phyloP scores from a whole-genome alignment of 1,284 basidiomycete species.

The Pterula multifida region DNA sequence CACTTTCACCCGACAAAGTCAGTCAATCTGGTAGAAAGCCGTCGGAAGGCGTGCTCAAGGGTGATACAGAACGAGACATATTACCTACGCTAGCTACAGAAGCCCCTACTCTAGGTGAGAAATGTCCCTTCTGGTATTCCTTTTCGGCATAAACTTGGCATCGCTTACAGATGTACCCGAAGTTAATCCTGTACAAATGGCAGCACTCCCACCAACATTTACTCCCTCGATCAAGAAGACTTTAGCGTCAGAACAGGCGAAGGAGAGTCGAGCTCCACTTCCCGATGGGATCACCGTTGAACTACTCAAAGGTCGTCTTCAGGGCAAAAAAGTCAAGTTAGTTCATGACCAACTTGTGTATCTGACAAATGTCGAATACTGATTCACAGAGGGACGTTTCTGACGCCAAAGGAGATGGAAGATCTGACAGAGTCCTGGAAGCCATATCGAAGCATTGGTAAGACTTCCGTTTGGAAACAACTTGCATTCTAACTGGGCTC shows the following conservation, averaged over 20 bases:
- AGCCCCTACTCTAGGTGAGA: not conserved
- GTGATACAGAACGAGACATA: constrained; percentile 10
- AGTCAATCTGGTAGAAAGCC: constrained; percentile 4
- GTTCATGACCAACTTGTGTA: too few species aligned
- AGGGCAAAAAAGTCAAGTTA: constrained; percentile 72
- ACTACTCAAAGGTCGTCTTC: constrained; percentile 51
- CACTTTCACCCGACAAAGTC: constrained; percentile 44
- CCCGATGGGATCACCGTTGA: constrained; percentile 52
- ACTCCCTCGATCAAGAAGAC: constrained; percentile 56
- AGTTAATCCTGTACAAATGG: constrained; percentile 15
- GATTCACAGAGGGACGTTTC: constrained; percentile 50
- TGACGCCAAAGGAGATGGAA: constrained; percentile 78
- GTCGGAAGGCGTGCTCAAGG: constrained; percentile 5
- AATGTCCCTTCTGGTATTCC: constrained; percentile 9
- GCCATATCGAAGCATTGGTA: constrained; percentile 72
- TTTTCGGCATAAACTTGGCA: constrained; percentile 1
- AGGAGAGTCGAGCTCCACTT: constrained; percentile 27
- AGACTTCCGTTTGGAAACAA: not conserved
- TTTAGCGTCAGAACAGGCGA: constrained; percentile 23
- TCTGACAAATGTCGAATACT: constrained; percentile 1
- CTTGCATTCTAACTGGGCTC: constrained; percentile 3
- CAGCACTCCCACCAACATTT: constrained; percentile 40
- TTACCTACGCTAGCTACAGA: constrained; percentile 1
- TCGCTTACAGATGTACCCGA: constrained; percentile 11
- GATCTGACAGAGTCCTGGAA: constrained; percentile 65